Base-by-base conservation (phyloP, 2,329 filamentous ascomycete genomes). In the Aspergillus sp. region DNA sequence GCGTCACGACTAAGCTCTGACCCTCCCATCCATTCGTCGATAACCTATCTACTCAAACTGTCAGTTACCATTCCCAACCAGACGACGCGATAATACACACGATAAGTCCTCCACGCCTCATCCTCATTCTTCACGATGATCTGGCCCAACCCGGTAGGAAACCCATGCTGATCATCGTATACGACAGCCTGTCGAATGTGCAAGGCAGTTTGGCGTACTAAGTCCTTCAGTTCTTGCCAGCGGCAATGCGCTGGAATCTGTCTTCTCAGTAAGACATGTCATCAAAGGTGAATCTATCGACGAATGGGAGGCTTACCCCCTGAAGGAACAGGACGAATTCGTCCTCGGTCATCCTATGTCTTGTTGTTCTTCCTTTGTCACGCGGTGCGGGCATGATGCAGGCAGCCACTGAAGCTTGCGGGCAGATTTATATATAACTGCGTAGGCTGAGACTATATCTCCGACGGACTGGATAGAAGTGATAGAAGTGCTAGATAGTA, bases 81-180 rank as follows among this genome's bases (percentile, higher is more conserved):
- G 10, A n/a, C 4, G 7, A 7, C 9, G 26, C 19, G 29, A 10
- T 19, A n/a, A n/a, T 26, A 60, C 63, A 27, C 47, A 71, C 68
- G 63, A 45, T 69, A 71, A 30, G 68, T 70, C 19, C 66, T 56
- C 68, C 67, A 70, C 19, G 68, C 68, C 42, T 70, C 67, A 12
- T 70, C 68, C 50, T 69, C 66, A 37, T 69, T 68, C 30, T 71
- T 71, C 27, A 71, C 61, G 30, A 71, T 71, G 38, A 70, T 71
- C 50, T 71, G 68, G 2, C 68, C 68, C 2, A 71, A 48, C 10
- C 68, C 68, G 1, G 67, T 70, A 13, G 68, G 66, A 41, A 67
- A 64, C 5, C 68, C 68, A 46, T 69, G 61, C 34, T 57, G 60
- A 42, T 70, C 68, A 53, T 71, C 68, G 42, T 70, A 70, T 13